Base-by-base conservation (phyloP, 179 eudicot species). In the Patellifolia procumbens region DNA sequence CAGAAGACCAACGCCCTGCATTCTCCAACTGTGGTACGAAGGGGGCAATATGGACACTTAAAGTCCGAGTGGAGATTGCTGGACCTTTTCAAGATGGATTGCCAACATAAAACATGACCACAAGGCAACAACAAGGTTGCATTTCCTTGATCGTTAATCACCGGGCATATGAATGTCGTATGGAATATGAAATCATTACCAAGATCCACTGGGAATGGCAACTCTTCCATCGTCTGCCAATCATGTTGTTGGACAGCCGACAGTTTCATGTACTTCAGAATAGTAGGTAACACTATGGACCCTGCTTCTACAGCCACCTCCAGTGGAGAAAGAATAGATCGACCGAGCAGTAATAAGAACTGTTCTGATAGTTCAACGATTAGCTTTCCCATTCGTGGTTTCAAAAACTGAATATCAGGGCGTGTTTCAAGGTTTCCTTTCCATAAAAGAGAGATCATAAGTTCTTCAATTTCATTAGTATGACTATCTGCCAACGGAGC, bases 61-160 rank as follows among this genome's bases (percentile, higher is more conserved):
- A 90, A 90, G 19, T 87, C 82, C 78, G 88, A 69, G 26, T 86
- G 81, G 81, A 79, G 80, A 77, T 86, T 90, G 72, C 86, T 88
- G 4, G 92, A 88, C 70, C 88, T 58, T 79, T 88, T 90, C 9
- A 86, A 81, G 19, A 90, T 86, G 1, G 90, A 85, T 68, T 85
- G 91, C 85, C 79, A 86, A 80, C 92, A 90, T 3, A 88, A 64
- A 22, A 86, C 92, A 52, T 90, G 94, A 63, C 92, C 92, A 70
- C 92, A 90, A 0, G 94, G 80, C 76, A 90, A 37, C 84, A 90
- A 69, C 94, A 90, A 88, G 13, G 94, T 90, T 2, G 92, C 92
- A 31, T 90, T 90, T 16, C 85, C 92, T 69, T 87, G 88, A 32
- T 90, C 94, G 70, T 88, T 79, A 72, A 87, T 83, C 58, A 90